These are phyloP conservation scores for Populus alba DNA, from an alignment of 345 rosid species.

Conservation along the genomic window DNA sequence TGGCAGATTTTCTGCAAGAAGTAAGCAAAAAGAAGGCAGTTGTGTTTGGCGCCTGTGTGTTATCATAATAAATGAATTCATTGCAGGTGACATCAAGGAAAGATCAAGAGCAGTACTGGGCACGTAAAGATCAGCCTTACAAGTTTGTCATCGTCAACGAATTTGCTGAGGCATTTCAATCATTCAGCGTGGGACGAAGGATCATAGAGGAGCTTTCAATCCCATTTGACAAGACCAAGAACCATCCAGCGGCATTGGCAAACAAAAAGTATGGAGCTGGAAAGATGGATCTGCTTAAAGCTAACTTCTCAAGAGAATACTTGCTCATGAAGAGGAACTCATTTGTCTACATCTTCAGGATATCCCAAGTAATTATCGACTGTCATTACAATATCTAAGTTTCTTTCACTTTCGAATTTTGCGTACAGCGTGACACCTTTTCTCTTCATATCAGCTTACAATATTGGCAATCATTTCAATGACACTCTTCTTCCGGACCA, in stretches of 20 bases:
- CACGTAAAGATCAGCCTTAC: slow-evolving; percentile 42
- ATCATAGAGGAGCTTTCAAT: slow-evolving; percentile 41
- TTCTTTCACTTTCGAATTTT: background rate
- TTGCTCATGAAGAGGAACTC: slow-evolving; percentile 65
- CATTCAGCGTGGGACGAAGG: slow-evolving; percentile 36
- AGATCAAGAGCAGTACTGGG: slow-evolving; percentile 76
- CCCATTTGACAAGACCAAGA: slow-evolving; percentile 48
- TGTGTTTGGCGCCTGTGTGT: background rate
- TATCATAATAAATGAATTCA: background rate
- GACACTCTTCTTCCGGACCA: slow-evolving; percentile 37
- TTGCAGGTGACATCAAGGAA: slow-evolving; percentile 70
- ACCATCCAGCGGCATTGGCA: slow-evolving; percentile 60
- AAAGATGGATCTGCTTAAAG: slow-evolving; percentile 50
- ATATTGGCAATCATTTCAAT: slow-evolving; percentile 29
- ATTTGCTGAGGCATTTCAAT: slow-evolving; percentile 53
- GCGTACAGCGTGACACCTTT: background rate
- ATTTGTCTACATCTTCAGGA: slow-evolving; percentile 49
- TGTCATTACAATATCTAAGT: background rate
- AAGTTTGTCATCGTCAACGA: slow-evolving; percentile 41
- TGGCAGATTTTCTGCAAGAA: slow-evolving; percentile 79
- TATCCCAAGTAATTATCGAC: slow-evolving; percentile 44
- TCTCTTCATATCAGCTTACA: slow-evolving; percentile 20
- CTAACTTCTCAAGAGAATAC: slow-evolving; percentile 48
- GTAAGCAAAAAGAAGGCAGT: slow-evolving; percentile 21
- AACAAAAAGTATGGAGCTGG: slow-evolving; percentile 45